A percentile compares a stretch with the other conserved stretches of the same genome.
Evolutionary conservation across 345 rosid species (phyloP).

Genomic region (Corchorus olitorius): DNA sequence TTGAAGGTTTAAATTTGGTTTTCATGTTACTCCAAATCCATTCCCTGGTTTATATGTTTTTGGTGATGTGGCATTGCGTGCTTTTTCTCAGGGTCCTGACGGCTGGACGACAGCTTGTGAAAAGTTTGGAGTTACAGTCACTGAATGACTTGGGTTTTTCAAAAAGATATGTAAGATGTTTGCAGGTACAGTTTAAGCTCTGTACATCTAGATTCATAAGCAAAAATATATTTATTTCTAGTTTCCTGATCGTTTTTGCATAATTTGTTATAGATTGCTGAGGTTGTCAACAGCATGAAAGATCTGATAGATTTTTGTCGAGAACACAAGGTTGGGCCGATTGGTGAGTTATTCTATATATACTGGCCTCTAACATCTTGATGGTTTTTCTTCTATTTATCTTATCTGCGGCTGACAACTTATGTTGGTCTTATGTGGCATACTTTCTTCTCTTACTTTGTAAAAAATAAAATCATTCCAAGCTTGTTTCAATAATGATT

Average conservation of each 20-base stretch:
- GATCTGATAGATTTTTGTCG: constrained; percentile 87
- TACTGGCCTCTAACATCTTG: background rate
- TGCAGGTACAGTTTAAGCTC: constrained; percentile 62
- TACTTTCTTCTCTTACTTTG: background rate
- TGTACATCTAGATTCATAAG: constrained; percentile 3
- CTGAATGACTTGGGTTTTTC: constrained; percentile 93
- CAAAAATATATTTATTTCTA: constrained; percentile 12
- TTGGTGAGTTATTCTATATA: constrained; percentile 49
- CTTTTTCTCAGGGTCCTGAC: constrained; percentile 72
- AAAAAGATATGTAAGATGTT: constrained; percentile 90
- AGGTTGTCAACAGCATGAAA: constrained; percentile 97
- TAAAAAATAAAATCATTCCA: background rate
- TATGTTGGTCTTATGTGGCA: background rate
- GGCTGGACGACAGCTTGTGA: constrained; percentile 89
- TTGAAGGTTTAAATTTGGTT: background rate
- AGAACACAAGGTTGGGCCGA: constrained; percentile 76
- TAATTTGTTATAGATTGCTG: constrained; percentile 64
- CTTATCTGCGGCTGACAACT: background rate
- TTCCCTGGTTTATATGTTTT: constrained; percentile 6
- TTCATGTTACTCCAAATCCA: background rate
- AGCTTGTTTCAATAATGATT: background rate
- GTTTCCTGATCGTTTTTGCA: background rate
- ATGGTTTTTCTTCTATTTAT: background rate
- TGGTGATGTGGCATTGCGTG: constrained; percentile 8
- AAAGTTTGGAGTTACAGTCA: constrained; percentile 86